These are phyloP conservation scores for Cantharellus anzutake DNA, from an alignment of 768 basidiomycete genomes.

Conservation along the genomic window DNA sequence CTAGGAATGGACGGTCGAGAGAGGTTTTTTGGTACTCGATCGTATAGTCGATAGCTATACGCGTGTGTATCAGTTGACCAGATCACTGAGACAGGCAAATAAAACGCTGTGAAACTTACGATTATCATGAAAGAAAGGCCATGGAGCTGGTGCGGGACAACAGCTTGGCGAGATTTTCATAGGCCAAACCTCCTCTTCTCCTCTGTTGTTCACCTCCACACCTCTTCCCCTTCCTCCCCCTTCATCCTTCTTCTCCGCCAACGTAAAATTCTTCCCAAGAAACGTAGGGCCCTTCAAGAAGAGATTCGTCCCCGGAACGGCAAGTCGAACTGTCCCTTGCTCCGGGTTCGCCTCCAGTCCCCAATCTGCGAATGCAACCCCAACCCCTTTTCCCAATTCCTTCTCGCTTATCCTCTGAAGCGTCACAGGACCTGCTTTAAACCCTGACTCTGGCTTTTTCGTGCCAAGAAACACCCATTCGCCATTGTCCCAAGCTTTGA, in stretches of 20 bases:
- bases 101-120: constrained; percentile 5
- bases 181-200: too few relatives aligned
- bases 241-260: too few relatives aligned
- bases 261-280: constrained; percentile 3
- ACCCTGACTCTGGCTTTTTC: too few relatives aligned
- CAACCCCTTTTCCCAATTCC: too few relatives aligned
- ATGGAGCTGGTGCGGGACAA: constrained; percentile 15
- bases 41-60: constrained; percentile 13
- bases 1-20: constrained; percentile 9
- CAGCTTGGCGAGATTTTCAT: too few relatives aligned
- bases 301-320: constrained; percentile 11
- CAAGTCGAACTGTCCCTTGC: constrained; percentile 7
- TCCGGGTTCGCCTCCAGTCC: constrained; percentile 14
- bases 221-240: constrained; percentile 15
- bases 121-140: constrained; percentile 18
- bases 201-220: too few relatives aligned
- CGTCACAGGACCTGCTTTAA: too few relatives aligned
- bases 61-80: neutral
- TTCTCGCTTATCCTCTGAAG: too few relatives aligned
- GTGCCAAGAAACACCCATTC: too few relatives aligned
- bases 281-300: constrained; percentile 12
- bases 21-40: constrained; percentile 17
- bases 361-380: constrained; percentile 12
- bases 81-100: neutral
- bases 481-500: too few relatives aligned